phyloP scores from a whole-genome alignment of 805 yeast species.

The Barnettozyma sucrosica region DNA sequence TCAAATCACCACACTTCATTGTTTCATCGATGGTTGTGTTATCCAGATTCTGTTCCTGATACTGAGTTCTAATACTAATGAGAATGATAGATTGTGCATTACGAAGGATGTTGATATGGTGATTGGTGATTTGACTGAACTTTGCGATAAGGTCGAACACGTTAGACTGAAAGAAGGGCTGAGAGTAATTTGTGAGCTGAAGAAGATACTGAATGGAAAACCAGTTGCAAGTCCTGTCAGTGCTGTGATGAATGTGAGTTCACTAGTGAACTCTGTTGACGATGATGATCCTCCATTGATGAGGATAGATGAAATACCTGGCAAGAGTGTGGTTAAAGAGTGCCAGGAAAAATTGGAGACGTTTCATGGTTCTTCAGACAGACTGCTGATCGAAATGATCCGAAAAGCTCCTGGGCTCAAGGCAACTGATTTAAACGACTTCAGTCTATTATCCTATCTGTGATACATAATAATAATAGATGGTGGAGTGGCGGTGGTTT shows the following conservation, averaged over 20 bases:
- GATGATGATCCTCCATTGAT: background rate
- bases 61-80: background rate
- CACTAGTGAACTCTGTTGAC: background rate
- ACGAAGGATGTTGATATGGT: slow-evolving; percentile 2
- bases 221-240: background rate
- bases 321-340: background rate
- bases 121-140: background rate
- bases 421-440: background rate
- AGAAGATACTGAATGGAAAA: background rate
- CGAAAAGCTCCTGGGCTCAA: background rate
- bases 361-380: background rate
- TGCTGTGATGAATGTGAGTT: background rate
- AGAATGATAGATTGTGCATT: background rate
- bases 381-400: background rate
- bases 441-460: background rate
- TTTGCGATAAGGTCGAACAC: background rate
- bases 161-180: background rate
- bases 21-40: slow-evolving; percentile 4
- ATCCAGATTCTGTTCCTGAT: slow-evolving; percentile 1
- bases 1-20: background rate
- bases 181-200: background rate
- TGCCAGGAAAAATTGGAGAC: background rate
- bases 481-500: background rate
- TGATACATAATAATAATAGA: background rate
- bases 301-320: background rate